Percentiles rank a stretch among this genome's conserved stretches.
phyloP scores from a whole-genome alignment of 805 yeast species.

The Candida germanica region DNA sequence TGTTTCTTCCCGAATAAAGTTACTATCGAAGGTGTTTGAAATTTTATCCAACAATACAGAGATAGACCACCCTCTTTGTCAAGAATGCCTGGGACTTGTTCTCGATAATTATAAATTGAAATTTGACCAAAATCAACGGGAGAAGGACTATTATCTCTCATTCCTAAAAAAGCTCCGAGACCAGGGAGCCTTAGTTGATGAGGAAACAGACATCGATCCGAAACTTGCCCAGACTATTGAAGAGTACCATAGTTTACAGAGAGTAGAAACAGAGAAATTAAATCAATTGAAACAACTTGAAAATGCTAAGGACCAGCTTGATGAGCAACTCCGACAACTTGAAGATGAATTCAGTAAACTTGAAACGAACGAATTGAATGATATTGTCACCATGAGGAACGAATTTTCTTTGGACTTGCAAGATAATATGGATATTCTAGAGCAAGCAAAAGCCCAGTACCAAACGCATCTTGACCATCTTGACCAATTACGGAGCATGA shows the following conservation, averaged over 20 bases:
- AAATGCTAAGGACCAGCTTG: slow-evolving; percentile 40
- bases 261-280: slow-evolving; percentile 31
- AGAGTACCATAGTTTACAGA: slow-evolving; percentile 46
- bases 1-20: slow-evolving; percentile 48
- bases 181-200: slow-evolving; percentile 13
- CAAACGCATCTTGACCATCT: slow-evolving; percentile 61
- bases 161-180: slow-evolving; percentile 67
- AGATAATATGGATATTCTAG: slow-evolving; percentile 52
- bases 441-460: slow-evolving; percentile 60
- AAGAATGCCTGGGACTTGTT: slow-evolving; percentile 73
- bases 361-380: slow-evolving; percentile 43
- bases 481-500: slow-evolving; percentile 68
- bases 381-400: slow-evolving; percentile 51
- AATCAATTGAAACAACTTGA: slow-evolving; percentile 39
- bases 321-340: slow-evolving; percentile 45
- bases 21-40: slow-evolving; percentile 65
- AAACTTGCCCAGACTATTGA: slow-evolving; percentile 45
- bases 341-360: slow-evolving; percentile 34
- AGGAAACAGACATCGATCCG: slow-evolving; percentile 17
- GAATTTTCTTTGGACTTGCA: slow-evolving; percentile 50
- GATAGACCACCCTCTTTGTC: slow-evolving; percentile 81
- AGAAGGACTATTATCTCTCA: slow-evolving; percentile 72
- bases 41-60: slow-evolving; percentile 66
- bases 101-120: slow-evolving; percentile 62
- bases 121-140: slow-evolving; percentile 70